Percentiles rank a stretch among this genome's conserved stretches.
phyloP scores from a whole-genome alignment of 1,139 yeast species.

The Diutina sp. region DNA sequence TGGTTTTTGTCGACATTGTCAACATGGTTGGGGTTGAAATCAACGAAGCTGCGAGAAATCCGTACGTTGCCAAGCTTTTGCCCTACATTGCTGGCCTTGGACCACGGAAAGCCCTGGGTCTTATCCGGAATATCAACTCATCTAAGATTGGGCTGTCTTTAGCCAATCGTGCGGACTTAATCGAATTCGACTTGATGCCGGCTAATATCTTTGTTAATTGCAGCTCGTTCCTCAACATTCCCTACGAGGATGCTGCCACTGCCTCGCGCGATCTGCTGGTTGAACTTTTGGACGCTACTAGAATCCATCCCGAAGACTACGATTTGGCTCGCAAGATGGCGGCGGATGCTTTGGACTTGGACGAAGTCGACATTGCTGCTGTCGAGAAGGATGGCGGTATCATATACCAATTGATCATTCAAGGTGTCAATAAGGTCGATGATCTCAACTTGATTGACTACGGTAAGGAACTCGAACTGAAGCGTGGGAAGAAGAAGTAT shows the following conservation, averaged over 20 bases:
- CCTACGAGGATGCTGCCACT: constrained; percentile 43
- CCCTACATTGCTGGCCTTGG: constrained; percentile 88
- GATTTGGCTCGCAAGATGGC: constrained; percentile 95
- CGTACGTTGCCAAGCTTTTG: constrained; percentile 56
- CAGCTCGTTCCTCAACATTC: constrained; percentile 79
- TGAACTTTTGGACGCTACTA: constrained; percentile 82
- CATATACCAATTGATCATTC: constrained; percentile 66
- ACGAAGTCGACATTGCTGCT: constrained; percentile 85
- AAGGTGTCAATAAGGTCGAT: constrained; percentile 76
- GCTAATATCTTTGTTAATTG: constrained; percentile 82
- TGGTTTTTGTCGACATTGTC: constrained; percentile 81
- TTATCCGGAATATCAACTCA: constrained; percentile 62
- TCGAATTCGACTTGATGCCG: constrained; percentile 68
- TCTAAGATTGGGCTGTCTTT: constrained; percentile 45
- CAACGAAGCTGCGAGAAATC: constrained; percentile 74
- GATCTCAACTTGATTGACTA: constrained; percentile 84
- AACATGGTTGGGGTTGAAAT: constrained; percentile 90
- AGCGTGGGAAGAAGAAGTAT: constrained; percentile 66
- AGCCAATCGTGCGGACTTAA: constrained; percentile 62
- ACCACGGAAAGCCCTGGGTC: constrained; percentile 85
- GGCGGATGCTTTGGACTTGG: constrained; percentile 91
- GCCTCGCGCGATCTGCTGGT: constrained; percentile 41
- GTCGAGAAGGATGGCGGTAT: constrained; percentile 74
- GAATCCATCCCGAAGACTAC: constrained; percentile 97
- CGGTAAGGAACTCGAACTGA: constrained; percentile 79